These are phyloP conservation scores for Boletales sp. DNA, from an alignment of 768 basidiomycete genomes.

Conservation along the genomic window DNA sequence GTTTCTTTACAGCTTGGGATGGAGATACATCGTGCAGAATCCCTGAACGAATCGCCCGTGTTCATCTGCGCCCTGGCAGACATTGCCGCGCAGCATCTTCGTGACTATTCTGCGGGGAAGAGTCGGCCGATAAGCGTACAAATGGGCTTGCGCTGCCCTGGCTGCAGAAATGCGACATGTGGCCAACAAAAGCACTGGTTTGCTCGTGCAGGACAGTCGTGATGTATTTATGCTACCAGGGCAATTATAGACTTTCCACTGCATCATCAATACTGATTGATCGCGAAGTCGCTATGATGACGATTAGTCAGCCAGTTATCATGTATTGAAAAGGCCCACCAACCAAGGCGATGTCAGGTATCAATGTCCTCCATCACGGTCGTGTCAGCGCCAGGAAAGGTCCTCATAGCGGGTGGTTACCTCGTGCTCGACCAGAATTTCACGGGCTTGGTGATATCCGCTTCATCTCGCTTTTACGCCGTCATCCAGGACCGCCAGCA, in stretches of 20 bases:
- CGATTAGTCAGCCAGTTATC: slow-evolving; percentile 27
- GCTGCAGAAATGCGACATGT: slow-evolving; percentile 88
- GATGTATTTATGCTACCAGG: slow-evolving; percentile 14
- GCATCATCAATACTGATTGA: too few relatives aligned
- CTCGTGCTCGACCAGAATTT: slow-evolving; percentile 89
- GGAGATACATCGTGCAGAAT: slow-evolving; percentile 83
- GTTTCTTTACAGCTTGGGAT: slow-evolving; percentile 70
- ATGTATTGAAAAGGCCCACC: background rate
- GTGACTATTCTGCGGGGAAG: slow-evolving; percentile 53
- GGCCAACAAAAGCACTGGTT: slow-evolving; percentile 89
- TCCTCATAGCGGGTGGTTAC: slow-evolving; percentile 93
- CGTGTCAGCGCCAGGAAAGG: slow-evolving; percentile 93
- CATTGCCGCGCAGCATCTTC: slow-evolving; percentile 78
- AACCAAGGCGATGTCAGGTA: background rate
- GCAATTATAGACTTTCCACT: background rate
- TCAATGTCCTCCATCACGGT: slow-evolving; percentile 54
- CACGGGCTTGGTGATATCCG: slow-evolving; percentile 85
- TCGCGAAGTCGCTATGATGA: too few relatives aligned
- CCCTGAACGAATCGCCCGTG: slow-evolving; percentile 92
- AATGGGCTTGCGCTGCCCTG: slow-evolving; percentile 86
- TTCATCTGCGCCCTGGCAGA: slow-evolving; percentile 95
- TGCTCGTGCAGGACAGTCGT: slow-evolving; percentile 61
- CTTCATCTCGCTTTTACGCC: slow-evolving; percentile 93
- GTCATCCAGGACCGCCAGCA: slow-evolving; percentile 44
- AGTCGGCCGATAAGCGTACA: slow-evolving; percentile 69